These are phyloP conservation scores for Pyrrhoderma noxium DNA, from an alignment of 1,284 basidiomycete species.

Conservation along the genomic window DNA sequence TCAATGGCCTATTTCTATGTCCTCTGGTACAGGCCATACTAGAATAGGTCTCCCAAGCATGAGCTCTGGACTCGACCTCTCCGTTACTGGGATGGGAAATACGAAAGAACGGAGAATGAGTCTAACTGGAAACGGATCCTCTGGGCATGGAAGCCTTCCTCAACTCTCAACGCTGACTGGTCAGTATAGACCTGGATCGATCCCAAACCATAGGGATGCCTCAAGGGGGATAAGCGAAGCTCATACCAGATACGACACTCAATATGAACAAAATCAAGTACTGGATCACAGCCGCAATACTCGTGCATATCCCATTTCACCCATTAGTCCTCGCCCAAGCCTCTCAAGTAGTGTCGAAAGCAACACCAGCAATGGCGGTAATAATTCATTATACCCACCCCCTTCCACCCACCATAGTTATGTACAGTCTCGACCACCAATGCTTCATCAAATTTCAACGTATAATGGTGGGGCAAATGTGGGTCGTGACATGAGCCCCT, in stretches of 20 bases:
- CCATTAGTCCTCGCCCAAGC: slow-evolving; percentile 11
- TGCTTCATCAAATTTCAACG: slow-evolving; percentile 17
- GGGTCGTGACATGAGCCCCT: slow-evolving; percentile 6
- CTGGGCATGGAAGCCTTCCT: neutral
- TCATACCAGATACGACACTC: neutral
- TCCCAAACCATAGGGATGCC: slow-evolving; percentile 8
- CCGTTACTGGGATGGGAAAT: neutral
- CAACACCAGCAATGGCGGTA: neutral
- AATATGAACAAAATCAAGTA: neutral
- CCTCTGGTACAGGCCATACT: no score
- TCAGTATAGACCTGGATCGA: slow-evolving; percentile 9
- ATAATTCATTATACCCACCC: neutral
- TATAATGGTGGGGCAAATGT: slow-evolving; percentile 1
- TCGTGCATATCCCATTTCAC: slow-evolving; percentile 15
- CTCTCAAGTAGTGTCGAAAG: neutral
- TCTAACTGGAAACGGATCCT: neutral
- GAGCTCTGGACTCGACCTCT: no score
- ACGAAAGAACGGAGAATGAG: slow-evolving; percentile 12
- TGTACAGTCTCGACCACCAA: neutral
- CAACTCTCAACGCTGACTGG: slow-evolving; percentile 15
- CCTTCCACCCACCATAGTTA: neutral
- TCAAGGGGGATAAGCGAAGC: slow-evolving; percentile 4
- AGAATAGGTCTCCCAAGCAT: no score
- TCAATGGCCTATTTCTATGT: no score
- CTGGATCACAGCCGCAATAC: neutral